phyloP scores from a whole-genome alignment of 169 alveolate species.

The Eimeria maxima region DNA sequence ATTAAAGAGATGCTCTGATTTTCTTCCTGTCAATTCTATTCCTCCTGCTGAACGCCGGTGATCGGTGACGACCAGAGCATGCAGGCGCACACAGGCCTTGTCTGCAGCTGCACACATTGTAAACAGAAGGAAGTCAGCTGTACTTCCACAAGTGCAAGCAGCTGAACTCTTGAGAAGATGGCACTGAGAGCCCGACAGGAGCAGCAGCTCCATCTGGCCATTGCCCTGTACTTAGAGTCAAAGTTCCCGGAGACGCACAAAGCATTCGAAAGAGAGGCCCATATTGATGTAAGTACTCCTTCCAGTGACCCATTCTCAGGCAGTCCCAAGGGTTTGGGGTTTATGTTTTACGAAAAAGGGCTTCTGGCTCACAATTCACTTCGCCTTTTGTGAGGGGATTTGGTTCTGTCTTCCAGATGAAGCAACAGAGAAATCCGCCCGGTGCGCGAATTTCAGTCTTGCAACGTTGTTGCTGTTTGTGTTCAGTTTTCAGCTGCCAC shows the following conservation, averaged over 20 bases:
- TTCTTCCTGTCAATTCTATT: neutral
- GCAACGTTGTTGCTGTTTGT: neutral
- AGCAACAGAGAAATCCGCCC: slow-evolving; percentile 18
- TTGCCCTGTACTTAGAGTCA: slow-evolving; percentile 70
- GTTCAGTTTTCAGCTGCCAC: slow-evolving; percentile 62
- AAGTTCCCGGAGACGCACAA: slow-evolving; percentile 67
- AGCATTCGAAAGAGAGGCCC: slow-evolving; percentile 66
- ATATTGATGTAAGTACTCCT: slow-evolving; percentile 45
- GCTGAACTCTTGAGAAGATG: slow-evolving; percentile 2
- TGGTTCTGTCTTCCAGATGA: neutral
- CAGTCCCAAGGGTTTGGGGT: neutral
- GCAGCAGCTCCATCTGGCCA: slow-evolving; percentile 79
- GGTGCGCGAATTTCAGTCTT: neutral
- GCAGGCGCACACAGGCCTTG: slow-evolving; percentile 33
- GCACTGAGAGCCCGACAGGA: slow-evolving; percentile 75
- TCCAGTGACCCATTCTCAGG: neutral
- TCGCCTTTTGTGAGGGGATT: neutral
- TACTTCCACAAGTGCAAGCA: neutral
- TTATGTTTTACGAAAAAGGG: neutral
- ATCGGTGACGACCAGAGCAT: neutral
- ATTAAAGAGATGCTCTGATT: neutral
- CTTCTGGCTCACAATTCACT: neutral
- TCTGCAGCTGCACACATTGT: neutral
- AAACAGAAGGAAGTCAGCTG: neutral
- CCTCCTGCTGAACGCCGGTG: neutral